phyloP scores from a whole-genome alignment of 768 basidiomycete genomes.

The Megacollybia marginata region DNA sequence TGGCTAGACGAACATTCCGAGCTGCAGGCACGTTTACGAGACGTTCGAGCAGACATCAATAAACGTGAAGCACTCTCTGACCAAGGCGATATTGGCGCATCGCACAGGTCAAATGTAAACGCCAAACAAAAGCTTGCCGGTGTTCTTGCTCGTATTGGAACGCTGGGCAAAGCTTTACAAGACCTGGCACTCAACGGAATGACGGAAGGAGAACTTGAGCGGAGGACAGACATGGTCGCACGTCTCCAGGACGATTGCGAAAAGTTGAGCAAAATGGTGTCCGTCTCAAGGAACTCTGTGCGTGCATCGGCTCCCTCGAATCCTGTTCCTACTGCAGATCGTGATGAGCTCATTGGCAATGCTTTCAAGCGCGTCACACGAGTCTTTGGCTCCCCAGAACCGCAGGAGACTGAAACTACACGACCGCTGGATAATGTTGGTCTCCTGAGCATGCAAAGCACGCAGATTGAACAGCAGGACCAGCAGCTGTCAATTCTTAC shows the following conservation, averaged over 20 bases:
- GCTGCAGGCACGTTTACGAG: constrained; percentile 68
- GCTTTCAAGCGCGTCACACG: constrained; percentile 49
- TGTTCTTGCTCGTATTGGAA: constrained; percentile 65
- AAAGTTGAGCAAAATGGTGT: constrained; percentile 80
- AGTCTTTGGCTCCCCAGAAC: constrained; percentile 67
- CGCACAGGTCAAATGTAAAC: constrained; percentile 74
- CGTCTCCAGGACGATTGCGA: constrained; percentile 87
- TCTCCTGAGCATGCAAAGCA: constrained; percentile 69
- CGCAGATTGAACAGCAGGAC: constrained; percentile 81
- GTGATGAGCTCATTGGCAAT: constrained; percentile 56
- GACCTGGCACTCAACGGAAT: constrained; percentile 62
- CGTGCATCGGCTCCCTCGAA: constrained; percentile 30
- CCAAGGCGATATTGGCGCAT: constrained; percentile 61
- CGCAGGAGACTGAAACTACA: constrained; percentile 79
- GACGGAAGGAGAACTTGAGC: constrained; percentile 86
- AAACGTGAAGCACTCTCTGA: constrained; percentile 80
- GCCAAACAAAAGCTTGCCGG: constrained; percentile 83
- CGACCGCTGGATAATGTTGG: constrained; percentile 84
- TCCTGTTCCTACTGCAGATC: constrained; percentile 47
- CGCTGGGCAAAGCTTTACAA: constrained; percentile 61
- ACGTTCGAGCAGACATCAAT: constrained; percentile 81
- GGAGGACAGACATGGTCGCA: constrained; percentile 85
- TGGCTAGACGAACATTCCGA: constrained; percentile 91
- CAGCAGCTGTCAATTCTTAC: constrained; percentile 71
- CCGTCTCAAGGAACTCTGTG: constrained; percentile 55